Base-by-base conservation (phyloP, 495 filamentous ascomycete species). In the Baudoinia panamericana region DNA sequence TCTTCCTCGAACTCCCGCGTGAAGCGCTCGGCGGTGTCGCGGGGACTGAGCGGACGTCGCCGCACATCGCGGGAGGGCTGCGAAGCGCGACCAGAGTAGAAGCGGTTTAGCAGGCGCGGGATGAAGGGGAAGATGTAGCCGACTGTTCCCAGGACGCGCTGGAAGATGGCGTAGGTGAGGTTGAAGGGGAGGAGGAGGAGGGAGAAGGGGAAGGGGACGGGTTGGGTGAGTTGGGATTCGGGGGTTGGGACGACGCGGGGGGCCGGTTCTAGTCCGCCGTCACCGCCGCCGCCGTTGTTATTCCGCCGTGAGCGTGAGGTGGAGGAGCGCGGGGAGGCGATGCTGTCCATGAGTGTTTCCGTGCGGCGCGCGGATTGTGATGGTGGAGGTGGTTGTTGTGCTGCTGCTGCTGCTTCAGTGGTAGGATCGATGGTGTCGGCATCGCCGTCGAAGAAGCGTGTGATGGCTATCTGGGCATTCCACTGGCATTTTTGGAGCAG, bases 361-460 rank as follows among this genome's bases (percentile, higher is more conserved):
- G 60, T 46, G 42, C 74, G 75, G 25, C 80, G 66, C 6, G 64
- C 59, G 17, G 70, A 58, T 43, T 70, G 67, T n/a, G 70, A 67
- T 13, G 74, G 75, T 36, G 73, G 66, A n/a, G 72, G 54, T n/a
- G 75, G 75, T 36, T 73, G 66, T 11, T 71, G 55, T 30, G 66
- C 55, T 26, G 76, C 63, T 23, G 72, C 48, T 20, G 76, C 70
- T 25, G 77, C 72, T 36, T 77, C 66, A 43, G 82, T 78, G 63
- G 84, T 82, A 48, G 83, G 53, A 25, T 56, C 83, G 5, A 88
- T 65, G 4, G 74, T 78, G 55, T 93, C 58, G n/a, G 54, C 83
- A 25, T 96, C 92, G 36, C 92, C 90, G 57, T 96, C 90, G 56
- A 95, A 97, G 73, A 96, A 96, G 54, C 88, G 88, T 35, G 90